phyloP scores from a whole-genome alignment of 805 yeast species.

The Candida boleticola region DNA sequence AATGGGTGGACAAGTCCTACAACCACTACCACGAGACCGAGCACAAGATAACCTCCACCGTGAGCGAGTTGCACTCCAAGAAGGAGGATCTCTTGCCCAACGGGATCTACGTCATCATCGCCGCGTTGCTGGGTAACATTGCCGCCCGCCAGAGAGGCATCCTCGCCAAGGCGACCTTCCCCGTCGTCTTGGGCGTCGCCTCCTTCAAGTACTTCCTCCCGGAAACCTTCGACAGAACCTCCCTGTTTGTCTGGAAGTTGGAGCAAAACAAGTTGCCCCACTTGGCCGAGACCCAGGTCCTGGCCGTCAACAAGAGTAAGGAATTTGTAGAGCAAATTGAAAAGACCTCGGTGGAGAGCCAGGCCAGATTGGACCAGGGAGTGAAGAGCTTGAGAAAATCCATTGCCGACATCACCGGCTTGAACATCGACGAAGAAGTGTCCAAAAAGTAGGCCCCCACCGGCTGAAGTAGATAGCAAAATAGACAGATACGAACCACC shows the following conservation, averaged over 20 bases:
- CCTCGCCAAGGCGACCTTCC: slow-evolving; percentile 52
- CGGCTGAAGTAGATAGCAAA: slow-evolving; percentile 6
- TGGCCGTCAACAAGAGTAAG: slow-evolving; percentile 45
- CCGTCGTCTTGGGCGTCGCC: slow-evolving; percentile 56
- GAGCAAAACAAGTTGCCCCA: slow-evolving; percentile 63
- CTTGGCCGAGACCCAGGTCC: slow-evolving; percentile 60
- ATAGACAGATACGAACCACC: slow-evolving; percentile 1
- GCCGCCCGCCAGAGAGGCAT: slow-evolving; percentile 66
- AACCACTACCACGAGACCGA: slow-evolving; percentile 56
- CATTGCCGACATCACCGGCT: slow-evolving; percentile 60
- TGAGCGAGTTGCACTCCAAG: slow-evolving; percentile 61
- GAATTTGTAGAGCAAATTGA: slow-evolving; percentile 45
- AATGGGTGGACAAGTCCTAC: slow-evolving; percentile 47
- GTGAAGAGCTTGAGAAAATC: slow-evolving; percentile 40
- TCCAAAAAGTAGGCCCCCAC: slow-evolving; percentile 49
- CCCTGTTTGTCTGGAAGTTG: slow-evolving; percentile 53
- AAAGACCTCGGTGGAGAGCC: slow-evolving; percentile 38
- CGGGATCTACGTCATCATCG: slow-evolving; percentile 63
- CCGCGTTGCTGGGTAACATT: slow-evolving; percentile 70
- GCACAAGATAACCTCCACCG: slow-evolving; percentile 58
- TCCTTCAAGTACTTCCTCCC: slow-evolving; percentile 75
- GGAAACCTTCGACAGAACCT: slow-evolving; percentile 61
- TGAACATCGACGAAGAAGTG: slow-evolving; percentile 63
- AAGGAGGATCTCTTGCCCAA: slow-evolving; percentile 73
- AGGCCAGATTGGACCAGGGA: slow-evolving; percentile 32